phyloP scores from a whole-genome alignment of 441 rosid genomes.

The Lepidium campestre region DNA sequence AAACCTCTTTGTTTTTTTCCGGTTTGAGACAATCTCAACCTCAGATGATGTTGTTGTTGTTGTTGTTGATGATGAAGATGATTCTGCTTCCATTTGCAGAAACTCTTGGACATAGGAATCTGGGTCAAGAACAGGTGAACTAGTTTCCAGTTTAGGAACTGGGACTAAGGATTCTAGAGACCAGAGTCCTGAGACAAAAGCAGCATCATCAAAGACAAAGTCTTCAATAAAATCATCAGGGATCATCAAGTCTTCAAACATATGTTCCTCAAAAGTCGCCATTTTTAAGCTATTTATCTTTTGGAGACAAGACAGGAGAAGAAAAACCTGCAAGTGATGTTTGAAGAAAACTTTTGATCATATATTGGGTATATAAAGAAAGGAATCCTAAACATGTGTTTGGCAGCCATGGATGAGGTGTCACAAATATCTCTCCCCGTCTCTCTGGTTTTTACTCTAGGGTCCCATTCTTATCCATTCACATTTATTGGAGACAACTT shows the following conservation, averaged over 20 bases:
- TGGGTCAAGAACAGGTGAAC: slow-evolving; percentile 25
- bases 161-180: slow-evolving; percentile 27
- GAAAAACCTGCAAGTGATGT: slow-evolving; percentile 6
- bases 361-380: slow-evolving; percentile 5
- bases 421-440: background rate
- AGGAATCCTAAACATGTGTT: slow-evolving; percentile 15
- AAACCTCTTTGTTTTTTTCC: background rate
- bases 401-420: slow-evolving; percentile 18
- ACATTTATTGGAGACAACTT: slow-evolving; percentile 20
- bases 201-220: slow-evolving; percentile 32
- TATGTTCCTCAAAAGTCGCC: slow-evolving; percentile 39
- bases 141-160: slow-evolving; percentile 29
- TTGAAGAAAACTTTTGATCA: background rate
- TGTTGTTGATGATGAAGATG: slow-evolving; percentile 18
- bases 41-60: slow-evolving; percentile 26
- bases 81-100: slow-evolving; percentile 17
- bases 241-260: slow-evolving; percentile 49
- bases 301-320: slow-evolving; percentile 9
- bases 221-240: slow-evolving; percentile 35
- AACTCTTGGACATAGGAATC: slow-evolving; percentile 12
- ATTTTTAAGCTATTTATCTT: slow-evolving; percentile 14
- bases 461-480: slow-evolving; percentile 24
- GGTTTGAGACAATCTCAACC: slow-evolving; percentile 14
- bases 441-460: slow-evolving; percentile 3
- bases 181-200: slow-evolving; percentile 28